Conservation (phyloP, 257 asterid genomes). For the Dorcoceras hygrometricum region DNA sequence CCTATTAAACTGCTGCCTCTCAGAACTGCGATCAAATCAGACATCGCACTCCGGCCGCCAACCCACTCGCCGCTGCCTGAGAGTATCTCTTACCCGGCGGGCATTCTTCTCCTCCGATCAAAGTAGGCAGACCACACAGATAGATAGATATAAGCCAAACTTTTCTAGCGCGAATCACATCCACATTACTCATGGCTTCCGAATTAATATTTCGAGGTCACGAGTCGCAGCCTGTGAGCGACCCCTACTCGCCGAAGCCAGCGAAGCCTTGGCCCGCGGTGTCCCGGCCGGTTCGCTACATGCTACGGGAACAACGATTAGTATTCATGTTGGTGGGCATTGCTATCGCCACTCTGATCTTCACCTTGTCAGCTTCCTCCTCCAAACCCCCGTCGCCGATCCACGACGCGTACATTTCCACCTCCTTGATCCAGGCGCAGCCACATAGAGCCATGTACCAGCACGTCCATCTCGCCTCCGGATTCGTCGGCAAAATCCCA, state of each 20-base stretch:
- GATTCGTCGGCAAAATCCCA: slow-evolving; percentile 76
- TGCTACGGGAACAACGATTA: slow-evolving; percentile 48
- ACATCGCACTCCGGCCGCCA: slow-evolving; percentile 7
- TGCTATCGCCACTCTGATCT: slow-evolving; percentile 42
- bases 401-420: slow-evolving; percentile 12
- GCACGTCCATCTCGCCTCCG: slow-evolving; percentile 46
- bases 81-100: slow-evolving; percentile 10
- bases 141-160: background rate
- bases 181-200: slow-evolving; percentile 56
- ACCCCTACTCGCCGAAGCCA: slow-evolving; percentile 64
- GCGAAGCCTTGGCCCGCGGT: slow-evolving; percentile 42
- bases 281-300: slow-evolving; percentile 43
- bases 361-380: slow-evolving; percentile 28
- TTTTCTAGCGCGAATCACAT: slow-evolving; percentile 9
- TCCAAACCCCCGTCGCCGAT: background rate
- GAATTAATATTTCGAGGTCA: slow-evolving; percentile 87
- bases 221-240: slow-evolving; percentile 55
- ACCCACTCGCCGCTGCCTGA: slow-evolving; percentile 41
- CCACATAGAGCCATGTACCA: slow-evolving; percentile 45
- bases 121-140: background rate
- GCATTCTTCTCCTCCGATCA: slow-evolving; percentile 15
- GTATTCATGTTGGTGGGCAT: slow-evolving; percentile 47
- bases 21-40: slow-evolving; percentile 20
- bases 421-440: slow-evolving; percentile 38
- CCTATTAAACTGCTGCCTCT: slow-evolving; percentile 27